Conservation (phyloP, 2,329 filamentous ascomycete genomes). For the Fusarium bulbicola region DNA sequence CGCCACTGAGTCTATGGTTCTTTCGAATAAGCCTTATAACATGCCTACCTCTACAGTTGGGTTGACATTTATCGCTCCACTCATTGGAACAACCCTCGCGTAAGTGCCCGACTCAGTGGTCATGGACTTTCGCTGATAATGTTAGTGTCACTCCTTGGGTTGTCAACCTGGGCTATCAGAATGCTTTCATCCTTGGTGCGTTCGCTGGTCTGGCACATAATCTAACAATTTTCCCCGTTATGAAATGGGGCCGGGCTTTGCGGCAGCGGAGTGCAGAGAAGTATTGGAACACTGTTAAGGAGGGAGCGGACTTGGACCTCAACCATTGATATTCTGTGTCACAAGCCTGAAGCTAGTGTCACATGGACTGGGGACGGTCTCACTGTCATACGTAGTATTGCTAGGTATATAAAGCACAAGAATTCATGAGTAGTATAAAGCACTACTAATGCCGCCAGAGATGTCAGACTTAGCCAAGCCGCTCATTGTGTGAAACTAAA, state of each 20-base stretch:
- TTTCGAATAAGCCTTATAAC: neutral
- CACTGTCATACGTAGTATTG: neutral
- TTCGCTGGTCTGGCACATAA: neutral
- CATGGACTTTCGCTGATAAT: neutral
- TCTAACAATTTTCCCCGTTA: neutral
- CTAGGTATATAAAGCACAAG: neutral
- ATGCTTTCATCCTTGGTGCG: neutral
- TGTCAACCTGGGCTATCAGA: neutral
- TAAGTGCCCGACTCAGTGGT: neutral
- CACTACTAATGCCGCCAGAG: neutral
- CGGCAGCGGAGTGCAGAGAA: neutral
- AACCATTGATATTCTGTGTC: neutral
- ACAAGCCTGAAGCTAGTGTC: too few relatives aligned
- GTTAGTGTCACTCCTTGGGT: neutral
- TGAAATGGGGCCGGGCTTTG: neutral
- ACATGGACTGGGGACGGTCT: neutral
- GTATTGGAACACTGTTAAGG: neutral
- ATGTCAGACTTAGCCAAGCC: neutral
- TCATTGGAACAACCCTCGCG: neutral
- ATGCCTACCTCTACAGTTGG: neutral
- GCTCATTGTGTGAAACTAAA: neutral
- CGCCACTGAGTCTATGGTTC: neutral
- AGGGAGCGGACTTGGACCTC: neutral
- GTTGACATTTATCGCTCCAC: neutral
- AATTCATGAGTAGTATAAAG: neutral